Evolutionary conservation across 2,329 filamentous ascomycete genomes (phyloP).

Genomic region (Venturia oleaginea): DNA sequence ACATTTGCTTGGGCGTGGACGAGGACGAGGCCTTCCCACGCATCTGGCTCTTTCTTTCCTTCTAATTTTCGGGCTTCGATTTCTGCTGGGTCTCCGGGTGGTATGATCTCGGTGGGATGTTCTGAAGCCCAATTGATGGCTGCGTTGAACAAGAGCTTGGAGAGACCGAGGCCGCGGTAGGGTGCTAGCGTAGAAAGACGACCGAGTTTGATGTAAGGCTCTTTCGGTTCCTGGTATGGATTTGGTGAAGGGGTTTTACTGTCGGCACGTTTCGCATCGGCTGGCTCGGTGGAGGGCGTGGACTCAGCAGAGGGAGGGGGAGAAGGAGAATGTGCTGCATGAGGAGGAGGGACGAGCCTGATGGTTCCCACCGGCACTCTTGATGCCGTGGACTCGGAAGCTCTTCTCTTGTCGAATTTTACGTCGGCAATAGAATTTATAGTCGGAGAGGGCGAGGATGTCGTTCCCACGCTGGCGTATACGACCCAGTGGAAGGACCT

Average conservation of each 20-base stretch:
- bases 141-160: conserved; percentile 55
- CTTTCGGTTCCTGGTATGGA: conserved; percentile 45
- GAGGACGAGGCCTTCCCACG: conserved; percentile 67
- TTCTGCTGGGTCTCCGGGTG: conserved; percentile 28
- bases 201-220: conserved; percentile 76
- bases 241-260: conserved; percentile 17
- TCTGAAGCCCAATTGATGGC: conserved; percentile 58
- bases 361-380: conserved; percentile 62
- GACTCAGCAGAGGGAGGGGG: conserved; percentile 21
- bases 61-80: conserved; percentile 30
- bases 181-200: conserved; percentile 61
- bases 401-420: conserved; percentile 26
- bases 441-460: conserved; percentile 21
- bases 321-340: conserved; percentile 49
- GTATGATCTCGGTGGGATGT: conserved; percentile 43
- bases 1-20: conserved; percentile 69
- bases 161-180: conserved; percentile 58
- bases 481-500: conserved; percentile 79
- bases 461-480: conserved; percentile 55
- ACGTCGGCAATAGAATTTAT: conserved; percentile 29
- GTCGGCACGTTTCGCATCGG: conserved; percentile 17
- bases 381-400: conserved; percentile 28
- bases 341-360: conserved; percentile 73
- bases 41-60: conserved; percentile 28
- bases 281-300: background rate